Evolutionary conservation across 1,284 basidiomycete genomes (phyloP).

Genomic region (Ceratorhiza oryzae-sativae): DNA sequence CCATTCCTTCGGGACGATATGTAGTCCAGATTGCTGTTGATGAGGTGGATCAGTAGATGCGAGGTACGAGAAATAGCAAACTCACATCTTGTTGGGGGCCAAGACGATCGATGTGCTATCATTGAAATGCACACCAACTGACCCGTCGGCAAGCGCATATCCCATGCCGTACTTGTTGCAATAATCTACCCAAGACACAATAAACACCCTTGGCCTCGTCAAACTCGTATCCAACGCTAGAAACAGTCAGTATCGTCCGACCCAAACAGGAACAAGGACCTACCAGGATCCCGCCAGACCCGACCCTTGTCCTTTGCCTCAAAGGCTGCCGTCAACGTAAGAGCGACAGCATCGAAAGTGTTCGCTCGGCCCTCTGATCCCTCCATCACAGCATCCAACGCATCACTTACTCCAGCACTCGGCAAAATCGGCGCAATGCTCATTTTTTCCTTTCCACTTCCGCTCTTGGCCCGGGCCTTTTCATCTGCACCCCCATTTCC

Average conservation of each 20-base stretch:
- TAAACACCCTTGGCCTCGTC: constrained; percentile 82
- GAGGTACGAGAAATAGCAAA: constrained; percentile 27
- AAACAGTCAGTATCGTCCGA: constrained; percentile 6
- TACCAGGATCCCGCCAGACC: constrained; percentile 69
- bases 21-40: constrained; percentile 88
- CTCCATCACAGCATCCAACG: constrained; percentile 36
- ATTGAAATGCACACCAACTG: constrained; percentile 95
- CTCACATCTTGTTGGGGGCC: constrained; percentile 82
- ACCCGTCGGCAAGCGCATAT: constrained; percentile 93
- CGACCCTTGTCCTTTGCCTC: constrained; percentile 65
- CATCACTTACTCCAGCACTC: constrained; percentile 1
- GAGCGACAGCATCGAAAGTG: constrained; percentile 57
- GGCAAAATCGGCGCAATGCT: constrained; percentile 39
- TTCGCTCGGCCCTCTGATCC: constrained; percentile 44
- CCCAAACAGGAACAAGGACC: constrained; percentile 43
- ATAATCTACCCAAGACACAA: constrained; percentile 98
- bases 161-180: constrained; percentile 99
- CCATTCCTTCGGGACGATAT: constrained; percentile 70
- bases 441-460: constrained; percentile 46
- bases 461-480: constrained; percentile 46
- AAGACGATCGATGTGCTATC: constrained; percentile 89
- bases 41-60: background rate
- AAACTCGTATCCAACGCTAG: constrained; percentile 56
- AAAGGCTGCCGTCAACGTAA: constrained; percentile 73
- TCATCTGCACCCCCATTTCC: constrained; percentile 32